These are phyloP conservation scores for Aspergillus cavernicola DNA, from an alignment of 495 filamentous ascomycete genomes.

Conservation along the genomic window DNA sequence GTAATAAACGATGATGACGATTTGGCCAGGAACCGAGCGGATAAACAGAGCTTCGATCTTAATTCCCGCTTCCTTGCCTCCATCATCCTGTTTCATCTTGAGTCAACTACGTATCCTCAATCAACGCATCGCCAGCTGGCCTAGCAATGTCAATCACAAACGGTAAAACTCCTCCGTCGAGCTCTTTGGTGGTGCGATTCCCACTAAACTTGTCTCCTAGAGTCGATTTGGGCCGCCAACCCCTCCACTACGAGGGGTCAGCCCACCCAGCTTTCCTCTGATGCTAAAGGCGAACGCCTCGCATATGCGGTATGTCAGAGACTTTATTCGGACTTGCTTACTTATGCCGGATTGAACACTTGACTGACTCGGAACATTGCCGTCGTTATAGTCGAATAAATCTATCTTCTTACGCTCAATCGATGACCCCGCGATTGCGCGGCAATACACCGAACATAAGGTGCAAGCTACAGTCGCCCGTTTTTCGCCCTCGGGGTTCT, in stretches of 20 bases:
- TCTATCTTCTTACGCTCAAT: conserved; percentile 92
- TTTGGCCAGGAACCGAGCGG: conserved; percentile 3
- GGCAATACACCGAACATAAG: conserved; percentile 90
- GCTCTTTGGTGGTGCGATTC: background rate
- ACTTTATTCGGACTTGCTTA: background rate
- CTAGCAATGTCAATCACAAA: conserved; percentile 44
- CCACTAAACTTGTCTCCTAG: conserved; percentile 33
- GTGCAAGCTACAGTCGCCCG: conserved; percentile 84
- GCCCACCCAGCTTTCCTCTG: conserved; percentile 84
- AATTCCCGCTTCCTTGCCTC: conserved; percentile 3
- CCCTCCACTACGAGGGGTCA: conserved; percentile 83
- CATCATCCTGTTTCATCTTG: conserved; percentile 9
- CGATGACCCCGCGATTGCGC: conserved; percentile 75
- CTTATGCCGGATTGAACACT: background rate
- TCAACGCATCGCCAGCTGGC: conserved; percentile 8
- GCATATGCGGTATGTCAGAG: conserved; percentile 76
- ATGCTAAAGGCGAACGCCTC: conserved; percentile 87
- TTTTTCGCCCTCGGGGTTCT: conserved; percentile 93
- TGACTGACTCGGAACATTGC: conserved; percentile 13
- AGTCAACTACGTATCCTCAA: background rate
- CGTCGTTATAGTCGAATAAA: conserved; percentile 75
- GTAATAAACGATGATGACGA: background rate
- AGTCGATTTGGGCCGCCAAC: conserved; percentile 68
- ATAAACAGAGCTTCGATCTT: conserved; percentile 10
- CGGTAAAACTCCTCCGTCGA: conserved; percentile 21